These are phyloP conservation scores for Tolypocladium paradoxum DNA, from an alignment of 2,329 filamentous ascomycete species.

Conservation along the genomic window DNA sequence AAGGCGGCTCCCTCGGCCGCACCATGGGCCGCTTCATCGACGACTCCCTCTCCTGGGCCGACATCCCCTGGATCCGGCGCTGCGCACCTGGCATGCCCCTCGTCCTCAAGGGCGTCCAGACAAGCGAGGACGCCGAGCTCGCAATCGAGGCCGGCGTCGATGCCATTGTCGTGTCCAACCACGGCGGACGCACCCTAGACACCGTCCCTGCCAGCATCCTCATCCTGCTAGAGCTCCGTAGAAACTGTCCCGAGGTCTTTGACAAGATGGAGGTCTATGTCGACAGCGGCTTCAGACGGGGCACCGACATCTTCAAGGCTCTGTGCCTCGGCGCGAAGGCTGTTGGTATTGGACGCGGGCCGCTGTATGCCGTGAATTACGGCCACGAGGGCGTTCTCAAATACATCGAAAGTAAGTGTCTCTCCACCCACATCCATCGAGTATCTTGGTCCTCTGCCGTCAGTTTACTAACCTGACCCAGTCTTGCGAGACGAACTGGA, in stretches of 20 bases:
- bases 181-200: conserved; percentile 50
- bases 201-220: conserved; percentile 44
- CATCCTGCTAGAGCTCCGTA: conserved; percentile 51
- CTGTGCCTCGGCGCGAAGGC: conserved; percentile 53
- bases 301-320: conserved; percentile 58
- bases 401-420: conserved; percentile 37
- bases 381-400: conserved; percentile 46
- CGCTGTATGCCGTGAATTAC: conserved; percentile 50
- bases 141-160: conserved; percentile 51
- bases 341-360: conserved; percentile 51
- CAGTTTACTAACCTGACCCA: neutral
- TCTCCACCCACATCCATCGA: neutral
- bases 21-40: conserved; percentile 49
- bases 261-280: conserved; percentile 49
- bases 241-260: conserved; percentile 49
- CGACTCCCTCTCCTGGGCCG: conserved; percentile 49
- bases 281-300: conserved; percentile 54
- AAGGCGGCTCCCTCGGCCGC: conserved; percentile 37
- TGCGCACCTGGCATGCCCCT: conserved; percentile 38
- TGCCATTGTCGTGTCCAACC: conserved; percentile 60
- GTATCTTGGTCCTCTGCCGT: neutral
- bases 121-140: conserved; percentile 48
- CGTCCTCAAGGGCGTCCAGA: conserved; percentile 62
- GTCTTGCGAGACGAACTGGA: conserved; percentile 48
- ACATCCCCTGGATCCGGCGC: conserved; percentile 50